Evolutionary conservation across 148 eudicot genomes (phyloP), one percentile per base, ranked within the genome.

Genomic region (Camellia lanceoleosa): DNA sequence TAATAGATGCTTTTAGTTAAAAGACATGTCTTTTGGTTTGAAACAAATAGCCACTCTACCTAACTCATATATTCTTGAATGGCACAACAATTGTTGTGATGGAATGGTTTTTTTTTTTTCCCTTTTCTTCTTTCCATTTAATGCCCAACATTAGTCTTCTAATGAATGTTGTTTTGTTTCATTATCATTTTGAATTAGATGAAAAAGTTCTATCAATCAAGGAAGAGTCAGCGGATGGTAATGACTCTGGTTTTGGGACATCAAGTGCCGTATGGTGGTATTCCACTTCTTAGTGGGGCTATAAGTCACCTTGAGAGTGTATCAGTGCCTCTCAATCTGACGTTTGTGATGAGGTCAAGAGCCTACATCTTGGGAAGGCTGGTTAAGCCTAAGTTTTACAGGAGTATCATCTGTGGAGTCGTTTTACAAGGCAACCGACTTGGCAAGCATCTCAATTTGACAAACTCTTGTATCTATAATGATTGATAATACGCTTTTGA

Each of bases 281-380:
- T 94, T 69, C 78, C 93, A 3, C 59, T 80, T 2, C 75, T 91
- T 16, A 81, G 74, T 64, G 83, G 77, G 5, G 84, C 85, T 54
- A 82, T 80, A 52, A 83, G 75, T 63, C 80, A 82, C 68, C 54
- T 77, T 14, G 73, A 85, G 54, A 83, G 68, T n/a, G 79, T 88
- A 16, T 74, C 76, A 2, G 91, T 94, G 30, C 91, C 87, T 6
- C 77, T 94, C 73, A 94, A 94, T 69, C 84, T 94, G 79, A 94
- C 94, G 0, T 89, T 94, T 70, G 87, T 84, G 18, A 79, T 94
- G 68, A 85, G 92, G 58, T 92, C 98, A 7, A 92, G 90, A 75
- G 98, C 97, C 18, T 88, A 86, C 86, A 85, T 94, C 6, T 69
- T 94, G 73, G 98, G 98, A 77, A 92, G 66, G 83, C 83, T 94